Conservation (phyloP, 179 eudicot species). For the Monotropa hypopitys region DNA sequence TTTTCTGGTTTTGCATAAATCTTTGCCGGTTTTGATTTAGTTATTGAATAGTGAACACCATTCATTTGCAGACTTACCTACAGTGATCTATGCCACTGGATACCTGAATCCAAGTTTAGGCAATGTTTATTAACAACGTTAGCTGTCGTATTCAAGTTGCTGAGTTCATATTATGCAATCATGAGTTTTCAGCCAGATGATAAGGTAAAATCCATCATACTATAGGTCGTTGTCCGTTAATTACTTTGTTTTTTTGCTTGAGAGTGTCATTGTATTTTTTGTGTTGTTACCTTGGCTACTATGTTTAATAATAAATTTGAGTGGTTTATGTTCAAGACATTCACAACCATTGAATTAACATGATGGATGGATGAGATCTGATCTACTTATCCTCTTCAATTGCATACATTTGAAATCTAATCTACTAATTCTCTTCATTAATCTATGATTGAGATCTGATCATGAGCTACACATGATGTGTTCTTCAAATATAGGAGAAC, state of each 20-base stretch:
- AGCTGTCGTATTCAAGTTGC: slow-evolving; percentile 66
- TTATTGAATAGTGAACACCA: slow-evolving; percentile 8
- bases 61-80: slow-evolving; percentile 58
- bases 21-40: slow-evolving; percentile 15
- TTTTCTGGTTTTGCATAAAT: slow-evolving; percentile 11
- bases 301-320: no score
- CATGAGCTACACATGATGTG: no score
- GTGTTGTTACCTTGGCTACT: not conserved
- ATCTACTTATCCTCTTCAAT: no score
- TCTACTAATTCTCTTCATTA: no score
- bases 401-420: no score
- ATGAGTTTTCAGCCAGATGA: slow-evolving; percentile 67
- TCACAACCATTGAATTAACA: no score
- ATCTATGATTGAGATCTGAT: no score
- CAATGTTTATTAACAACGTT: slow-evolving; percentile 66
- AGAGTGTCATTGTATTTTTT: not conserved
- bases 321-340: no score
- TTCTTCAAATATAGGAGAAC: no score
- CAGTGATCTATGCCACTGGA: slow-evolving; percentile 80
- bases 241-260: not conserved
- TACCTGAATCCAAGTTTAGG: slow-evolving; percentile 93
- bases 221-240: not conserved
- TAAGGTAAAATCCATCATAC: slow-evolving; percentile 34
- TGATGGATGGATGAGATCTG: no score
- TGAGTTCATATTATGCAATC: slow-evolving; percentile 78